Evolutionary conservation across 2,329 filamentous ascomycete genomes (phyloP), one percentile per base, ranked within the genome.

Genomic region (Colletotrichum sp.): DNA sequence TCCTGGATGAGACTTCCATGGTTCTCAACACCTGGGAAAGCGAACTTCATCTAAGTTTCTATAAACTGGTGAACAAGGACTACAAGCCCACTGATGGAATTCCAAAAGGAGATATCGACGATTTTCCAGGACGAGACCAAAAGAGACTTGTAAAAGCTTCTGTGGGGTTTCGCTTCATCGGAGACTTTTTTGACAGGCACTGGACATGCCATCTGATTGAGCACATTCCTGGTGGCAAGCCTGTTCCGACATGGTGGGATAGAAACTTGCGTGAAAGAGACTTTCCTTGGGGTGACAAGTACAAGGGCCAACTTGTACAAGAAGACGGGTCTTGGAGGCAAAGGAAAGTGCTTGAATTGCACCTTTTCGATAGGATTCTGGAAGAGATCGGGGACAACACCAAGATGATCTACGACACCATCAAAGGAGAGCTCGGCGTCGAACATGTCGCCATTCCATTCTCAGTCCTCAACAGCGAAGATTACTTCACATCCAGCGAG

Each of bases 41-140:
- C 2, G 62, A 65, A 12, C 15, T 65, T 26, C 62, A 65, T 18
- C 32, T 65, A 0, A 65, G 21, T 2, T 65, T 65, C 4, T 65
- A 65, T 1, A 32, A 26, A 18, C 13, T 65, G 5, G 34, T 44
- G 3, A 13, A 13, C 2, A 8, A 65, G 55, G 3, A 28, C 2
- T 59, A 59, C 4, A 3, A 1, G n/a, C 4, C 18, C 0, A 3
- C 10, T 13, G n/a, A 0, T 49, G 44, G 44, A 10, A 57, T 28
- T 28, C 21, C 52, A 5, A 57, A 6, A 13, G 52, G 8, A 28
- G 7, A 9, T 3, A 1, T 57, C 1, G 21, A 24, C 7, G 52
- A 57, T 1, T 57, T 49, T 49, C 44, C 44, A 21, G 44, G 18
- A 2, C 4, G 39, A 5, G 52, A 28, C 0, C 21, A 16, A 9